phyloP scores from a whole-genome alignment of 805 yeast species.

The Candida palmyrensis region DNA sequence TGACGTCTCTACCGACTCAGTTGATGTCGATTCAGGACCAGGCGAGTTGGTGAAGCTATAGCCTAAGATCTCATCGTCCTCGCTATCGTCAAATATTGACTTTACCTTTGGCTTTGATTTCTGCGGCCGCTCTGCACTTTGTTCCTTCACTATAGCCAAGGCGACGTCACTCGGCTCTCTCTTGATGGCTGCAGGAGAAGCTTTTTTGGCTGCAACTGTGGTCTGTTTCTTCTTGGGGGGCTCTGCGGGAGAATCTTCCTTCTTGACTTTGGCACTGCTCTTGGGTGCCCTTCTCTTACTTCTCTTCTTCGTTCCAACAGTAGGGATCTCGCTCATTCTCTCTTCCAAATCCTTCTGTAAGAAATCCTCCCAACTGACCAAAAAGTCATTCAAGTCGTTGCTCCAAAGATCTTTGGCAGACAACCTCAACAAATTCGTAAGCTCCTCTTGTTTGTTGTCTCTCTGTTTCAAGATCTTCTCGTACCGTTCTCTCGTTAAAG shows the following conservation, averaged over 20 bases:
- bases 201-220: slow-evolving; percentile 6
- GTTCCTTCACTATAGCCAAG: slow-evolving; percentile 4
- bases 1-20: background rate
- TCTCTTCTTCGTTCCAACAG: slow-evolving; percentile 38
- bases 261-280: slow-evolving; percentile 4
- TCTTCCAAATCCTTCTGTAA: slow-evolving; percentile 58
- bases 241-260: slow-evolving; percentile 1
- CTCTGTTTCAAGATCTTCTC: slow-evolving; percentile 71
- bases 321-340: slow-evolving; percentile 46
- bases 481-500: slow-evolving; percentile 85
- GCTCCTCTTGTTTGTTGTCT: slow-evolving; percentile 66
- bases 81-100: slow-evolving; percentile 26
- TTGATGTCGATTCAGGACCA: slow-evolving; percentile 1
- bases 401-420: slow-evolving; percentile 88
- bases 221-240: slow-evolving; percentile 7
- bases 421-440: slow-evolving; percentile 57
- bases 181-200: slow-evolving; percentile 5
- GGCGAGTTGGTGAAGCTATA: slow-evolving; percentile 7
- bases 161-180: slow-evolving; percentile 4
- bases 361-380: slow-evolving; percentile 61
- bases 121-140: slow-evolving; percentile 3
- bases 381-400: slow-evolving; percentile 72
- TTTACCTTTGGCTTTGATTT: slow-evolving; percentile 2
- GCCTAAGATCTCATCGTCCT: slow-evolving; percentile 28
- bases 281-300: slow-evolving; percentile 12